A percentile compares a stretch with the other conserved stretches of the same genome.
phyloP scores from a whole-genome alignment of 306 rosid genomes.

The Herpetospermum pedunculosum region DNA sequence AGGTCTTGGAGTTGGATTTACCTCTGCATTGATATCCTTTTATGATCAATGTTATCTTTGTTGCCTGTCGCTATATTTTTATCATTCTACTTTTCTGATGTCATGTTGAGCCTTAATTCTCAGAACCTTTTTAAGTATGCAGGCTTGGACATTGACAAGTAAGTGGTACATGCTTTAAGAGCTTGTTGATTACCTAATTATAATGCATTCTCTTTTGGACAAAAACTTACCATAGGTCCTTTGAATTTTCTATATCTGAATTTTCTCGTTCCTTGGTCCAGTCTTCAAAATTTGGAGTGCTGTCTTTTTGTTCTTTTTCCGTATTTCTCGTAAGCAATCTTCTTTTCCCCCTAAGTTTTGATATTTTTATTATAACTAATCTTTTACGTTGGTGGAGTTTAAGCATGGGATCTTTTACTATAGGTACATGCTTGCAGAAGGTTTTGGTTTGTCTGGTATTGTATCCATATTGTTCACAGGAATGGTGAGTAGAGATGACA shows the following conservation, averaged over 20 bases:
- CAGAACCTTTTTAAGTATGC: conserved; percentile 96
- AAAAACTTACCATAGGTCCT: background rate
- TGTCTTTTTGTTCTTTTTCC: conserved; percentile 98
- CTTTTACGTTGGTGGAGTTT: conserved; percentile 6
- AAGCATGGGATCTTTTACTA: conserved; percentile 11
- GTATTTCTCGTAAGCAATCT: conserved; percentile 79
- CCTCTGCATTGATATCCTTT: conserved; percentile 98
- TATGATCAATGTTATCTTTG: conserved; percentile 11
- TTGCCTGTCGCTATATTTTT: conserved; percentile 8
- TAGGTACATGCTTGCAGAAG: conserved; percentile 98
- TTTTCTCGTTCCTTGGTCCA: conserved; percentile 28
- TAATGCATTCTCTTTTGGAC: background rate
- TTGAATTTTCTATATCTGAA: background rate
- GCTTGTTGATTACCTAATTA: conserved; percentile 1
- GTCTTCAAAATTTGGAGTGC: conserved; percentile 97
- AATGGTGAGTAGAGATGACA: conserved; percentile 50
- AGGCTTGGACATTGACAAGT: conserved; percentile 96
- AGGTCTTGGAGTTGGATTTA: conserved; percentile 99
- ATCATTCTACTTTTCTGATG: conserved; percentile 1
- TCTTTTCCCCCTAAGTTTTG: conserved; percentile 10
- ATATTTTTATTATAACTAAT: background rate
- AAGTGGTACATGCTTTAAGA: conserved; percentile 25
- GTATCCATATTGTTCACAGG: conserved; percentile 95
- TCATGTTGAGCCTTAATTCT: conserved; percentile 50
- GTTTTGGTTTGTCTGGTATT: conserved; percentile 90